Base-by-base conservation (phyloP, 495 filamentous ascomycete species). In the Baudoinia panamericana region DNA sequence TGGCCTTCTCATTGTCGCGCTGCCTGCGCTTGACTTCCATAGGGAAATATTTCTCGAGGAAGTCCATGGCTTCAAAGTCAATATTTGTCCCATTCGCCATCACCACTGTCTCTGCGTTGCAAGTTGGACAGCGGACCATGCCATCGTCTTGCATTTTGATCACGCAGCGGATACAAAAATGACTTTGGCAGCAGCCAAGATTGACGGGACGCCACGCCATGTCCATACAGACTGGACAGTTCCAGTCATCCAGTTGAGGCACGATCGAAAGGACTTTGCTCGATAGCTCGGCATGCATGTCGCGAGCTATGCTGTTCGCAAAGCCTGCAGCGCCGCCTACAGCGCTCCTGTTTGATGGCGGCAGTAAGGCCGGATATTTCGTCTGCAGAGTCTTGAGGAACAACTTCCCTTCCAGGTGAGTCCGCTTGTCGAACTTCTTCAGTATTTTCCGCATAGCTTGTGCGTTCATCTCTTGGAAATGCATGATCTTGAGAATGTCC, bases 401-500 rank as follows among this genome's bases (percentile, higher is more conserved):
- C 8, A 21, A 19, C 17, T 47, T 13, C 15, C 38, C 43, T n/a
- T 75, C 70, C 24, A 86, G 63, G 2, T 73, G 68, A 3, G 81
- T 86, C 31, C 75, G 71, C 57, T 86, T 86, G 57, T 84, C 79
- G 55, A 85, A 86, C 63, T 86, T 86, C 58, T 86, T 86, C 49
- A 86, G 62, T 20, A 86, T 86, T 57, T 86, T 86, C 15, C 56
- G 63, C 51, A 83, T 69, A 0, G 81, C 81, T 13, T 63, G 65
- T 35, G 68, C 65, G 47, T 86, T 85, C 27, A 84, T 71, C 48
- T 80, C 78, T 43, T 82, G 79, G 46, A 84, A 86, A 48, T 70
- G 70, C 41, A 85, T 64, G 34, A 76, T 73, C 26, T 69, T 69
- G 27, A 85, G 57, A 16, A 85, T 61, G 23, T 69, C 64, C 18